Evolutionary conservation across 2,329 filamentous ascomycete species (phyloP), one percentile per base, ranked within the genome.

Genomic region (Pseudogymnoascus sp.): DNA sequence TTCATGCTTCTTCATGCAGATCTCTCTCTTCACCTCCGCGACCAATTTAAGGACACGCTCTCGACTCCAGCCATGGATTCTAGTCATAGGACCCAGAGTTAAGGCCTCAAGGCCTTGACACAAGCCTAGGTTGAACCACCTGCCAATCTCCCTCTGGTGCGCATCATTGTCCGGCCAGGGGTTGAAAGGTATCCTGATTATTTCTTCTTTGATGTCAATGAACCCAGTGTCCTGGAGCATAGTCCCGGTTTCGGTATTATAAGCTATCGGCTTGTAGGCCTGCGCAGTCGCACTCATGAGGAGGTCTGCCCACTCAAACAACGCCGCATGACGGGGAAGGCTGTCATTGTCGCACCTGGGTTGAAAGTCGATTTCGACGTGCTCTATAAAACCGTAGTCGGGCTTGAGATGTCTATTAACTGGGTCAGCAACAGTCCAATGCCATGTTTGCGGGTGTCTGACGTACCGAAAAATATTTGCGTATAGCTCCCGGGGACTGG

Each of bases 331-430:
- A 3, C 74, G 66, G 9, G 82, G 78, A 12, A 89, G 74, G 1
- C 83, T 83, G 36, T 81, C 80, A 67, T 89, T 84, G 64, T 91
- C 87, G 69, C 85, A 88, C 59, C 84, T 84, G 15, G 91, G 90
- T 57, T 82, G 78, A 73, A 89, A 89, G 73, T 97, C 91, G 60
- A 97, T 88, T 72, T 97, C 93, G 57, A 96, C 83, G 67, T 96
- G 91, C 74, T 97, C 92, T 61, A 97, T 80, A 70, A 81, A 82
- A 60, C 92, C 93, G 39, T 77, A 80, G 1, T 87, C 86, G 1
- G 91, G 90, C 67, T 85, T 85, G 25, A 97, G 79, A 70, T 95
- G 89, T 60, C 88, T 91, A 20, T 2, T 36, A 33, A 57, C 57
- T n/a, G 12, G 35, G 33, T 62, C 11, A 41, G 22, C 20, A 57